Evolutionary conservation across 495 filamentous ascomycete species (phyloP).

Genomic region (Aspergillus affinis): DNA sequence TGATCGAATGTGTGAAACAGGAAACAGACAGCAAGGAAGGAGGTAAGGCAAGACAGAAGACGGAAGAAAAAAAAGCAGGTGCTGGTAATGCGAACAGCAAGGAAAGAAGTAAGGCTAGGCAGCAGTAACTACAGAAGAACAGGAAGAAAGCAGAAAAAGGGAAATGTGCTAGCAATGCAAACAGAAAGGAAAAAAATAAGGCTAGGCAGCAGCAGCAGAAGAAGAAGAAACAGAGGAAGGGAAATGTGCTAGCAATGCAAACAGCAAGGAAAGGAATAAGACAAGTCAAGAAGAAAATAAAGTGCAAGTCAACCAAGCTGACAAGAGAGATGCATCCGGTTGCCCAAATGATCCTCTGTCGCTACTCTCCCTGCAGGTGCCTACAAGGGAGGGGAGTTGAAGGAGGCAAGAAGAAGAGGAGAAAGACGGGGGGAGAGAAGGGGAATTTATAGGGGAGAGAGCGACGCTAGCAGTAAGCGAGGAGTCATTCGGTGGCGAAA

Average conservation of each 20-base stretch:
- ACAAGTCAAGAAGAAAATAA: not conserved
- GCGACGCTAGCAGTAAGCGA: not conserved
- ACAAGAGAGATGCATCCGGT: too few species aligned
- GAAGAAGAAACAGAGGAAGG: not conserved
- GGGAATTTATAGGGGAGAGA: not conserved
- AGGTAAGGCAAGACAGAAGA: too few species aligned
- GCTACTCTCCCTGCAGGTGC: not conserved
- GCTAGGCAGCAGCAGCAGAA: too few species aligned
- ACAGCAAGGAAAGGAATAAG: not conserved
- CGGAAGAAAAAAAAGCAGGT: too few species aligned
- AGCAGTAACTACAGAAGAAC: not conserved
- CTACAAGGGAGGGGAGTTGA: not conserved
- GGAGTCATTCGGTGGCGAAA: not conserved
- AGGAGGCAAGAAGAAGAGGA: slow-evolving; percentile 1
- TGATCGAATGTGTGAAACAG: too few species aligned
- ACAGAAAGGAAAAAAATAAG: not conserved
- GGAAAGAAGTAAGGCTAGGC: too few species aligned
- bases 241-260: not conserved
- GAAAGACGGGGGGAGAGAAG: not conserved
- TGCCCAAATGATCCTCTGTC: too few species aligned
- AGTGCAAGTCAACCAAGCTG: not conserved
- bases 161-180: not conserved
- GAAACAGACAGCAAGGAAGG: too few species aligned
- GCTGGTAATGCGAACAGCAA: too few species aligned
- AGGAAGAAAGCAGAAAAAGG: not conserved